These are phyloP conservation scores for Vicia villosa DNA, from an alignment of 306 rosid genomes.

Conservation along the genomic window DNA sequence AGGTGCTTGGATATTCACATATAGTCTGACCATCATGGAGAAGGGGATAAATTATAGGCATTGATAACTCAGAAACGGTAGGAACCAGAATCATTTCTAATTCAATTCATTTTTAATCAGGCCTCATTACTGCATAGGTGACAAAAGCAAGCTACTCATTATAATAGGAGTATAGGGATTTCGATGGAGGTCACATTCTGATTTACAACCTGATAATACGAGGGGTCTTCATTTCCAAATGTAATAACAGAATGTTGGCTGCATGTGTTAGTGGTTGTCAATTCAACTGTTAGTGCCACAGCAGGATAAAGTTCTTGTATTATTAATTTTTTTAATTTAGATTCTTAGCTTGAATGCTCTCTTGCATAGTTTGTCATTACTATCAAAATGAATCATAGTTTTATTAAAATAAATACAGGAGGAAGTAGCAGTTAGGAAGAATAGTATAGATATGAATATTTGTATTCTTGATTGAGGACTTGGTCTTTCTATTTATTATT, in stretches of 20 bases:
- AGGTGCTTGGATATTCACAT: constrained; percentile 26
- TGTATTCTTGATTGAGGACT: not conserved
- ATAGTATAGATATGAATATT: not conserved
- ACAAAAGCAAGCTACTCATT: constrained; percentile 12
- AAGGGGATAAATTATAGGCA: not conserved
- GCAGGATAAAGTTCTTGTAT: not conserved
- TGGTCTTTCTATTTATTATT: not conserved
- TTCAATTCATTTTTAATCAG: constrained; percentile 13
- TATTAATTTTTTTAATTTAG: not conserved
- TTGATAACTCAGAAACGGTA: not conserved
- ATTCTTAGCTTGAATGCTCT: constrained; percentile 2
- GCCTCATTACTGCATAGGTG: not conserved
- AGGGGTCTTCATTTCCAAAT: constrained; percentile 6
- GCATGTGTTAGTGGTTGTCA: not conserved
- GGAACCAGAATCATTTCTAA: constrained; percentile 1
- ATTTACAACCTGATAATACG: not conserved
- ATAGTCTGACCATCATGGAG: constrained; percentile 2
- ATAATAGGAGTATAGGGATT: not conserved
- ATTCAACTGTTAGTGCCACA: not conserved
- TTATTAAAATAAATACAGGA: not conserved
- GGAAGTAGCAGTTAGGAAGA: not conserved
- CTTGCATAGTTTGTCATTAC: constrained; percentile 3
- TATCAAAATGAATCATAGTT: not conserved
- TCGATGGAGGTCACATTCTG: constrained; percentile 15
- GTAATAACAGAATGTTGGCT: not conserved